These are phyloP conservation scores for Fusarium chuoi DNA, from an alignment of 2,329 filamentous ascomycete species.

Conservation along the genomic window DNA sequence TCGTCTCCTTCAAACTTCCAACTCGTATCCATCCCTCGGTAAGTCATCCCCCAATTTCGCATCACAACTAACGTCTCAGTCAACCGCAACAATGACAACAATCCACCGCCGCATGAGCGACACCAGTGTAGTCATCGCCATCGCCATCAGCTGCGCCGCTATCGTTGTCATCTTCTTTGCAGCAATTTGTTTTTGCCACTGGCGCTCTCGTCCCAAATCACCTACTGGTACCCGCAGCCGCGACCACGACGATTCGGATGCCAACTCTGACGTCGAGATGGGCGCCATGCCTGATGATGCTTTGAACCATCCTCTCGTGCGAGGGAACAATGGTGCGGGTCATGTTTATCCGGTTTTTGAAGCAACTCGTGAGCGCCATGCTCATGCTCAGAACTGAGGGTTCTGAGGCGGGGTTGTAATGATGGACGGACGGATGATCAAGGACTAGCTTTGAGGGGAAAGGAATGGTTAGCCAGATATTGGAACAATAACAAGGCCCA, in stretches of 20 bases:
- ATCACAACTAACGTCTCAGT: conserved; percentile 3
- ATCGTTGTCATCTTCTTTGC: not conserved
- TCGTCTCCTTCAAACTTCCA: not conserved
- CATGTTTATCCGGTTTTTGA: not conserved
- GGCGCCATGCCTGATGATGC: not conserved
- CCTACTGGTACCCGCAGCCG: not conserved
- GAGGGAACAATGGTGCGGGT: not conserved
- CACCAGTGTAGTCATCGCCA: not conserved
- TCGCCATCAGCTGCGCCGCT: not conserved
- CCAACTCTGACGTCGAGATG: not conserved
- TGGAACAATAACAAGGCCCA: not conserved
- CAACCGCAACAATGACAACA: not conserved
- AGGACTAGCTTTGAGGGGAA: not conserved
- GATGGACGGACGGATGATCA: no score
- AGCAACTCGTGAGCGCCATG: not conserved
- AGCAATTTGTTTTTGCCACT: not conserved
- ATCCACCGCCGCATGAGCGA: not conserved
- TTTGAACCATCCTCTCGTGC: not conserved
- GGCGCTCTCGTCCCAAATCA: not conserved
- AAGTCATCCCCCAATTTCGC: not conserved
- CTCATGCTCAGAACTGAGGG: not conserved
- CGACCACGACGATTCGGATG: not conserved
- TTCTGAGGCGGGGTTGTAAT: no score
- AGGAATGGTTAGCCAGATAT: no score
- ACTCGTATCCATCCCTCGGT: no score